These are phyloP conservation scores for Umbilicus rupestris DNA, from an alignment of 164 flowering plant species.

Conservation along the genomic window DNA sequence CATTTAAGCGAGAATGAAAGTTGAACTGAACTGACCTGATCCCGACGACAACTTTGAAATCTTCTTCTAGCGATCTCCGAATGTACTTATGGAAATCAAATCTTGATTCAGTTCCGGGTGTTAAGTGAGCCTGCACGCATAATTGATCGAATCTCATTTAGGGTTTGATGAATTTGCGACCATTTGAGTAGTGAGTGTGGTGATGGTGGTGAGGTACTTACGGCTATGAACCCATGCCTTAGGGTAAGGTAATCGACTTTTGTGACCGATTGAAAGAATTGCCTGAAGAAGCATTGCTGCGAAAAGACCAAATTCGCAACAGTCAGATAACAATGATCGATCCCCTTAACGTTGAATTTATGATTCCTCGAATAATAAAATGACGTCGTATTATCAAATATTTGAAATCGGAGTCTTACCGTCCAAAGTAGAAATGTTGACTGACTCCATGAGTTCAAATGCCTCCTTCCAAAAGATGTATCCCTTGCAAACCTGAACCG, in stretches of 20 bases:
- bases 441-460: constrained; percentile 36
- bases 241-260: constrained; percentile 53
- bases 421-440: constrained; percentile 40
- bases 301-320: not conserved
- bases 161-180: not conserved
- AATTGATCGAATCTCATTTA: not conserved
- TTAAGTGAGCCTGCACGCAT: constrained; percentile 38
- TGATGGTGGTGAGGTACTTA: too few relatives aligned
- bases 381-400: not conserved
- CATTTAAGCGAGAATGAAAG: too few relatives aligned
- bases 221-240: constrained; percentile 50
- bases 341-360: not conserved
- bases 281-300: constrained; percentile 57
- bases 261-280: constrained; percentile 36
- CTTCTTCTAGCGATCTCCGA: constrained; percentile 64
- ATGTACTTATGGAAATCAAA: constrained; percentile 53
- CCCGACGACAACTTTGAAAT: constrained; percentile 77
- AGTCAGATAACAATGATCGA: not conserved
- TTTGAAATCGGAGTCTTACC: constrained; percentile 20
- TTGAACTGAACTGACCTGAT: constrained; percentile 62
- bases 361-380: not conserved
- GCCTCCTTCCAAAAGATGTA: constrained; percentile 52
- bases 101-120: constrained; percentile 32
- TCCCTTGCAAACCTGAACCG: constrained; percentile 58
- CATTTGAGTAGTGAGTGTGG: too few relatives aligned